phyloP scores from a whole-genome alignment of 768 basidiomycete genomes.

The Termitomyces sp. region DNA sequence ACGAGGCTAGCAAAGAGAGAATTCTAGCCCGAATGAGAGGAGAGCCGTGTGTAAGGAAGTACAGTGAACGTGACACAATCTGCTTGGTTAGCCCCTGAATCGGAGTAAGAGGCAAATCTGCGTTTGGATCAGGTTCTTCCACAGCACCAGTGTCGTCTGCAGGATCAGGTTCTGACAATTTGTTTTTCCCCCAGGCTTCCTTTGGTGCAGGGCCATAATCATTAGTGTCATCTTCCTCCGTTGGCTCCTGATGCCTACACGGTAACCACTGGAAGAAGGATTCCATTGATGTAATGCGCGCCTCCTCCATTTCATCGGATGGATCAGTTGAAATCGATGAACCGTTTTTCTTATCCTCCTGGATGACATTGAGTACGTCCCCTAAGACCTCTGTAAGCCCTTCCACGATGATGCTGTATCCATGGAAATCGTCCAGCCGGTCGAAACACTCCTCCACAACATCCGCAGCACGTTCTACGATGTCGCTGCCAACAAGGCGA shows the following conservation, averaged over 20 bases:
- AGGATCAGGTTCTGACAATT: conserved; percentile 14
- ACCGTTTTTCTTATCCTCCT: conserved; percentile 39
- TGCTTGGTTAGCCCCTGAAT: conserved; percentile 75
- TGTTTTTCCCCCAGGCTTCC: conserved; percentile 46
- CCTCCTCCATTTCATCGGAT: background rate
- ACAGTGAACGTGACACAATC: conserved; percentile 82
- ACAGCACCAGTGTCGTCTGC: conserved; percentile 19
- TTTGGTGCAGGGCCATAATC: conserved; percentile 60
- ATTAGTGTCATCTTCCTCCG: conserved; percentile 32
- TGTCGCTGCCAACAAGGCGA: conserved; percentile 78
- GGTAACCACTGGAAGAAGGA: conserved; percentile 64
- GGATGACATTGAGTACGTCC: conserved; percentile 80
- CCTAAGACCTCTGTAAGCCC: conserved; percentile 83
- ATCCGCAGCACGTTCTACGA: conserved; percentile 87
- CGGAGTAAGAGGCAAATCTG: conserved; percentile 53
- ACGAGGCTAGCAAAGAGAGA: conserved; percentile 64
- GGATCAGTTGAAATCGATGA: conserved; percentile 12
- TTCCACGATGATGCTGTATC: conserved; percentile 82
- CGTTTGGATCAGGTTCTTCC: conserved; percentile 31
- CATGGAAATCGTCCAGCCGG: conserved; percentile 92
- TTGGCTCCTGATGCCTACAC: conserved; percentile 33
- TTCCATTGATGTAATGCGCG: conserved; percentile 29
- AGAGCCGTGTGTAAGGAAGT: conserved; percentile 89
- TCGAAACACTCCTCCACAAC: conserved; percentile 98
- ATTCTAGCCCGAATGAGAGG: conserved; percentile 83